Conservation (phyloP, 2,329 filamentous ascomycete species). For the Penicillium aurantiogriseum region DNA sequence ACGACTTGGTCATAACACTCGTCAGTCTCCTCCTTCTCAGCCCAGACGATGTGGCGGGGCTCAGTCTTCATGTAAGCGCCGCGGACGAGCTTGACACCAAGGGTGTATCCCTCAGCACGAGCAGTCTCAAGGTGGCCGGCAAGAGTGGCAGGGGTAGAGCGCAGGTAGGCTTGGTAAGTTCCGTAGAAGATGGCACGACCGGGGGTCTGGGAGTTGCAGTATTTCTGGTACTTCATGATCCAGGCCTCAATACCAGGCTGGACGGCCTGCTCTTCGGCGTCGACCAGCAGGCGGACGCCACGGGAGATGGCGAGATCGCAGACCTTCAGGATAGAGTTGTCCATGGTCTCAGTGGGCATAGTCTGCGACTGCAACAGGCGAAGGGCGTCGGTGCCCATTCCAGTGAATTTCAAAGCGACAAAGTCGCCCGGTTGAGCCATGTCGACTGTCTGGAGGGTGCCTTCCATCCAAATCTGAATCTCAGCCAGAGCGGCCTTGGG, state of each 20-base stretch:
- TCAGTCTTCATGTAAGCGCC: constrained; percentile 55
- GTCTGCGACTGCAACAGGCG: constrained; percentile 42
- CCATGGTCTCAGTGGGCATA: constrained; percentile 43
- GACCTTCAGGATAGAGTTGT: constrained; percentile 45
- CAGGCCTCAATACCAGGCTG: constrained; percentile 54
- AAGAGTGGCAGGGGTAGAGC: constrained; percentile 48
- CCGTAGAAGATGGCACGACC: constrained; percentile 54
- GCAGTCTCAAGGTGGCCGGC: constrained; percentile 48
- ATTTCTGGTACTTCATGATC: constrained; percentile 55
- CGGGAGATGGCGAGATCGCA: constrained; percentile 45
- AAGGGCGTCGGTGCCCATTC: constrained; percentile 47
- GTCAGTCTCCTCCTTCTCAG: constrained; percentile 50
- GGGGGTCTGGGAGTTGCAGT: constrained; percentile 49
- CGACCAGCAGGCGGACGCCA: constrained; percentile 50
- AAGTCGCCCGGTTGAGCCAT: constrained; percentile 54
- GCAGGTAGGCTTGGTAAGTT: constrained; percentile 56
- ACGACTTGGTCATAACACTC: constrained; percentile 57
- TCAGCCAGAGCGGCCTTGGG: constrained; percentile 34
- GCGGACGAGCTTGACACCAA: constrained; percentile 54
- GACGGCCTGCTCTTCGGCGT: constrained; percentile 55
- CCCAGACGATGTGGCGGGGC: constrained; percentile 46
- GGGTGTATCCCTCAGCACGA: constrained; percentile 48
- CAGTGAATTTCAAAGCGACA: constrained; percentile 53
- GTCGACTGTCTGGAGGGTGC: constrained; percentile 53
- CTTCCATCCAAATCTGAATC: constrained; percentile 50